Base-by-base conservation (phyloP, 305 asterid species). In the Plantago rigida region DNA sequence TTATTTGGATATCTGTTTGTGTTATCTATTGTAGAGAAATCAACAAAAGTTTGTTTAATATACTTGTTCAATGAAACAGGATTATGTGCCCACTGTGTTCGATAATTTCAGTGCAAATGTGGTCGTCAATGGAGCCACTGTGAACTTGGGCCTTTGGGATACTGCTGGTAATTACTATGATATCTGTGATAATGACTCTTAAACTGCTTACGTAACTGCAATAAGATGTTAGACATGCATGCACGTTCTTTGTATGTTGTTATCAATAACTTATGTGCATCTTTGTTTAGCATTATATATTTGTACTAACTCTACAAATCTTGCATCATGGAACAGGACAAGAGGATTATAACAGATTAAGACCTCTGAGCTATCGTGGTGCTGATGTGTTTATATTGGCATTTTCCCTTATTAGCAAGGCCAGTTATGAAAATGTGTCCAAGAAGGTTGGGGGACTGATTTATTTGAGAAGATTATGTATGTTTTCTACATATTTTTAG, bases 371-470 rank as follows among this genome's bases (percentile, higher is more conserved):
- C 78, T 89, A 89, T 71, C 97, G 97, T 64, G 97, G 97, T 69
- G 97, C 97, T 76, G 97, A 89, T 83, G 97, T 85, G 67, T 89
- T 89, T 83, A 89, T 89, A 73, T 79, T 89, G 81, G 97, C 97
- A 47, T 89, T 89, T 80, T 89, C 97, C 70, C 97, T 89, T 69
- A 89, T 89, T 66, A 89, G 97, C 82, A 89, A 89, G 83, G 97
- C 97, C 69, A 89, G 97, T 78, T 89, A 89, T 68, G 97, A 89
- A 80, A 89, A 89, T 68, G 97, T 89, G 69, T 79, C 94, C 74
- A 89, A 89, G 86, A 89, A 89, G 97, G 97, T 83, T 69, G 71
- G 54, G 28, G 10, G 56, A 60, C 59, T 50, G 9, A 26, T 54
- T 72, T 47, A 57, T 36, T 55, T 62, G 31, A 26, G 0, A 52